A percentile compares a stretch with the other conserved stretches of the same genome.
phyloP scores from a whole-genome alignment of 495 filamentous ascomycete genomes.

The Tuber microsphaerosporum region DNA sequence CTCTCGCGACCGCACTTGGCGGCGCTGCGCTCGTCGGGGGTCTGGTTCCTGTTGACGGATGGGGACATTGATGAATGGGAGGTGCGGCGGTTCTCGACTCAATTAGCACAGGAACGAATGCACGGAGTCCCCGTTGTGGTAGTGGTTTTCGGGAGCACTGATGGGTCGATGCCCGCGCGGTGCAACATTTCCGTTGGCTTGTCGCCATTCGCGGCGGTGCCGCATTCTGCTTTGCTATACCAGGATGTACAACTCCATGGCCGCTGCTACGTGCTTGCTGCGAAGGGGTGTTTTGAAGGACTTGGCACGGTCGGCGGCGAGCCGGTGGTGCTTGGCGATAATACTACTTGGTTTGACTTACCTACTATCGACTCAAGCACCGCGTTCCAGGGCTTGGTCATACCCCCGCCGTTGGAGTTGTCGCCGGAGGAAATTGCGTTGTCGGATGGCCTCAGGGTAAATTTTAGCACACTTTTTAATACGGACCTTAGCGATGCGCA shows the following conservation, averaged over 20 bases:
- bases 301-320: slow-evolving; percentile 8
- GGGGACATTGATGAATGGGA: slow-evolving; percentile 26
- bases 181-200: slow-evolving; percentile 45
- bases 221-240: slow-evolving; percentile 42
- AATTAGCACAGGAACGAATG: slow-evolving; percentile 28
- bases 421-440: slow-evolving; percentile 23
- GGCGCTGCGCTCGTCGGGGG: slow-evolving; percentile 28
- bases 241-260: slow-evolving; percentile 36
- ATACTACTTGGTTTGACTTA: slow-evolving; percentile 37
- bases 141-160: slow-evolving; percentile 27
- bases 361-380: slow-evolving; percentile 32
- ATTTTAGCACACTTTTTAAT: slow-evolving; percentile 22
- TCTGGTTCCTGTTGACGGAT: slow-evolving; percentile 42
- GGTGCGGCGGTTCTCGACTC: slow-evolving; percentile 25
- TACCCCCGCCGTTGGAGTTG: slow-evolving; percentile 20
- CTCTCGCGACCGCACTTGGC: slow-evolving; percentile 19
- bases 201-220: slow-evolving; percentile 42
- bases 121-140: slow-evolving; percentile 39
- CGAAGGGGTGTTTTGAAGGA: slow-evolving; percentile 42
- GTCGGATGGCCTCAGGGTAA: slow-evolving; percentile 24
- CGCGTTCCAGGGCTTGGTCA: slow-evolving; percentile 24
- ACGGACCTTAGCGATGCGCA: slow-evolving; percentile 24
- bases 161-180: slow-evolving; percentile 15
- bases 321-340: slow-evolving; percentile 24
- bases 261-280: slow-evolving; percentile 40